phyloP scores from a whole-genome alignment of 2,329 filamentous ascomycete genomes.

The Dothistroma pini region DNA sequence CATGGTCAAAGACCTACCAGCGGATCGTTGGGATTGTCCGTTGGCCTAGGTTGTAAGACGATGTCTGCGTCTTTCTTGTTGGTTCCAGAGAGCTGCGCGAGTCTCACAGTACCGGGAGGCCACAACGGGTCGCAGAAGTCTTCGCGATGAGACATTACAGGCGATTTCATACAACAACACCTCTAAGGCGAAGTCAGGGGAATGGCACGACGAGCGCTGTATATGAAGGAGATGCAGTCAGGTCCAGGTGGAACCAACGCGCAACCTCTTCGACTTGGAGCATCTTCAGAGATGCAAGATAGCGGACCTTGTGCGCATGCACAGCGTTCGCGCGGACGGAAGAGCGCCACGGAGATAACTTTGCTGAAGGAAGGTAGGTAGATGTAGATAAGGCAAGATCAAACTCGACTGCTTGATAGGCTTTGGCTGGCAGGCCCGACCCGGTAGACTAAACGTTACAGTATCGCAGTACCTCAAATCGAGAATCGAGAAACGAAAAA shows the following conservation, averaged over 20 bases:
- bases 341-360: not conserved
- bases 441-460: no score
- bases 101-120: constrained; percentile 29
- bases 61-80: constrained; percentile 24
- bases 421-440: no score
- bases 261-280: no score
- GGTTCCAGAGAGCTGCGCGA: constrained; percentile 22
- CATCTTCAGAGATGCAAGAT: not conserved
- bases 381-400: not conserved
- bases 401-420: not conserved
- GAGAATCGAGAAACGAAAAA: no score
- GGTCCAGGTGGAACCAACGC: no score
- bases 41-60: constrained; percentile 39
- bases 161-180: no score
- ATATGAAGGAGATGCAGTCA: no score
- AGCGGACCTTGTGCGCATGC: not conserved
- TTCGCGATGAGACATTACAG: constrained; percentile 11
- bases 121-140: constrained; percentile 27
- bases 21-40: constrained; percentile 39
- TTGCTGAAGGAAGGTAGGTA: not conserved
- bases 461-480: no score
- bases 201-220: no score
- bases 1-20: constrained; percentile 26
- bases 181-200: no score
- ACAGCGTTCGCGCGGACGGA: not conserved